Percentiles rank a stretch among this genome's conserved stretches.
These are phyloP conservation scores for Kwoniella newhampshirensis DNA, from an alignment of 768 basidiomycete genomes.

Conservation along the genomic window DNA sequence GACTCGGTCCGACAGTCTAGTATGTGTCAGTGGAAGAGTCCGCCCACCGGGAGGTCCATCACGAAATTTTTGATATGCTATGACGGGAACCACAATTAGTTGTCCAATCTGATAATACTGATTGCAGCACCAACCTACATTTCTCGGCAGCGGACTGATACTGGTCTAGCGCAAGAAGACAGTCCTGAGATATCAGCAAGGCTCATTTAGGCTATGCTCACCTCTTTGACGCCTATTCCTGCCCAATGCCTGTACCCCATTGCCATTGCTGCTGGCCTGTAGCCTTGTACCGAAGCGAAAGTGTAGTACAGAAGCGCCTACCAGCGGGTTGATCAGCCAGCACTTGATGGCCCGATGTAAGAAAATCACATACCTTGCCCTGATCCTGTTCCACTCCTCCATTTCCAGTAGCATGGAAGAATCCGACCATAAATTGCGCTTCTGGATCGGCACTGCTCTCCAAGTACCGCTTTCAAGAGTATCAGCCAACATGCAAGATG, in stretches of 20 bases:
- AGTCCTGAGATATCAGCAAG: constrained; percentile 57
- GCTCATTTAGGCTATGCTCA: constrained; percentile 6
- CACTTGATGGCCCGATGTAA: too few species aligned
- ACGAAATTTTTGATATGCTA: constrained; percentile 74
- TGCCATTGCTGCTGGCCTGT: constrained; percentile 86
- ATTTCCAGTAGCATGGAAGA: constrained; percentile 84
- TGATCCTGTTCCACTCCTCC: constrained; percentile 54
- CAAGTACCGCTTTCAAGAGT: constrained; percentile 9
- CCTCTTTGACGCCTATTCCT: constrained; percentile 83
- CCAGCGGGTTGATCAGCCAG: background rate
- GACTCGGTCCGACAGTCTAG: constrained; percentile 79
- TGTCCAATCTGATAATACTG: constrained; percentile 16
- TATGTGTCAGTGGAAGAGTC: constrained; percentile 76
- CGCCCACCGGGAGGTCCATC: constrained; percentile 88
- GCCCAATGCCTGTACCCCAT: constrained; percentile 93
- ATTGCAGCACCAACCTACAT: constrained; percentile 56
- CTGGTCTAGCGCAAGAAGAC: constrained; percentile 78
- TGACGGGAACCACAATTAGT: constrained; percentile 36
- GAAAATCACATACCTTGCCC: constrained; percentile 54
- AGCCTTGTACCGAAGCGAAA: constrained; percentile 83
- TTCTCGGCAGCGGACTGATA: constrained; percentile 87
- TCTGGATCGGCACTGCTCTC: constrained; percentile 71
- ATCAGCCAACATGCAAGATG: background rate
- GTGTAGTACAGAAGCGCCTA: constrained; percentile 87
- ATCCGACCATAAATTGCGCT: constrained; percentile 79